Evolutionary conservation across 1,139 yeast species (phyloP).

Genomic region (Scheffersomyces illinoinensis): DNA sequence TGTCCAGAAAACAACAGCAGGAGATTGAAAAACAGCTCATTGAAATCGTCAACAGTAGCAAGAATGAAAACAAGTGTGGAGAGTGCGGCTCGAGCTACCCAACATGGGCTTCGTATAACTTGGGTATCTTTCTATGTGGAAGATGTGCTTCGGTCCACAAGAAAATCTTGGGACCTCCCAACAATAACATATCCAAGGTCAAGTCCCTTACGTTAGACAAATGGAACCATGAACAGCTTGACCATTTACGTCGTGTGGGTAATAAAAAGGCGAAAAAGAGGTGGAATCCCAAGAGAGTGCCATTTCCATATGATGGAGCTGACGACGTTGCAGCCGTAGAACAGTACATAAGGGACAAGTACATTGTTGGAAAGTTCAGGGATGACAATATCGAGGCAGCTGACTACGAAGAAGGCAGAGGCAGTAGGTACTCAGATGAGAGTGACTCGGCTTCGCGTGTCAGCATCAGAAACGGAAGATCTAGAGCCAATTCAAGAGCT

Average conservation of each 20-base stretch:
- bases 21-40: constrained; percentile 44
- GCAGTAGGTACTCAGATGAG: constrained; percentile 16
- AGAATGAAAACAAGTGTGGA: constrained; percentile 64
- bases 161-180: constrained; percentile 58
- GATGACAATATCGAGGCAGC: constrained; percentile 28
- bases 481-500: constrained; percentile 1
- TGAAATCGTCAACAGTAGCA: constrained; percentile 40
- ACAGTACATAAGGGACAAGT: constrained; percentile 55
- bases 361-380: constrained; percentile 46
- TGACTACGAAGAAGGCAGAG: constrained; percentile 24
- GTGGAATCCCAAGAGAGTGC: constrained; percentile 63
- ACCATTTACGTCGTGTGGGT: constrained; percentile 58
- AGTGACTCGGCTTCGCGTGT: constrained; percentile 7
- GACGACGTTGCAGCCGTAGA: constrained; percentile 48
- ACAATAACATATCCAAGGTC: constrained; percentile 56
- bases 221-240: constrained; percentile 68
- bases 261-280: constrained; percentile 62
- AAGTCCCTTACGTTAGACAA: constrained; percentile 81
- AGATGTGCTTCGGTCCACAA: constrained; percentile 80
- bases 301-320: constrained; percentile 72
- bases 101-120: constrained; percentile 50
- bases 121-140: constrained; percentile 74
- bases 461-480: constrained; percentile 1
- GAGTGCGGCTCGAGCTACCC: constrained; percentile 70
- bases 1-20: constrained; percentile 35